Evolutionary conservation across 805 yeast genomes (phyloP), one percentile per base, ranked within the genome.

Genomic region (Pichia scutulata): DNA sequence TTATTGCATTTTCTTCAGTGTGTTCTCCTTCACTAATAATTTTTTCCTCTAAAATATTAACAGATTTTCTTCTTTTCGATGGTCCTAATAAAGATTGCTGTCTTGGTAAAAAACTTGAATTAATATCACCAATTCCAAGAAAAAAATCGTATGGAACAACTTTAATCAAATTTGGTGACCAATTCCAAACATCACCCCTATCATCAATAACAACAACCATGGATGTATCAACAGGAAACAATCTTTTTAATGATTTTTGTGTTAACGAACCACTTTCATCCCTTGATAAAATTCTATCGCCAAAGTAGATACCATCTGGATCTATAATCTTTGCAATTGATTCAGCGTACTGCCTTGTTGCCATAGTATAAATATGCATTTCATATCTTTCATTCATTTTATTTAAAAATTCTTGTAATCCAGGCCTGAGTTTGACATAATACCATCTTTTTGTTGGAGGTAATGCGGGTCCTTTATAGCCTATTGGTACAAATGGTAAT

Each of bases 121-220:
- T 93, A 61, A 93, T 93, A 70, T 93, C 99, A 26, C 99, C 99
- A 50, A 92, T 89, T 12, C 98, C 98, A 37, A 90, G 95, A 60
- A 93, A 93, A 60, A 93, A 93, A 64, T 88, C 96, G 65, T 89
- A 93, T 0, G 99, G 99, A 2, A 89, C 85, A 6, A 92, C 98
- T 67, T 92, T 88, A 52, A 93, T 81, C 58, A 93, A 70, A 63
- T 93, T 90, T 13, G 85, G 82, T 57, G 89, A 86, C 99, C 99
- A 93, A 61, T 86, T 87, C 99, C 99, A 93, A 21, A 93, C 99
- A 66, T 93, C 99, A 3, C 97, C 99, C 64, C 99, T 78, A 66
- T 93, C 99, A 66, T 93, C 99, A 52, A 93, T 93, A 43, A 93
- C 84, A 2, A 87, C 93, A 30, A 93, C 99, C 96, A 93, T 86